These are phyloP conservation scores for Salix brachista DNA, from an alignment of 345 rosid genomes.

Conservation along the genomic window DNA sequence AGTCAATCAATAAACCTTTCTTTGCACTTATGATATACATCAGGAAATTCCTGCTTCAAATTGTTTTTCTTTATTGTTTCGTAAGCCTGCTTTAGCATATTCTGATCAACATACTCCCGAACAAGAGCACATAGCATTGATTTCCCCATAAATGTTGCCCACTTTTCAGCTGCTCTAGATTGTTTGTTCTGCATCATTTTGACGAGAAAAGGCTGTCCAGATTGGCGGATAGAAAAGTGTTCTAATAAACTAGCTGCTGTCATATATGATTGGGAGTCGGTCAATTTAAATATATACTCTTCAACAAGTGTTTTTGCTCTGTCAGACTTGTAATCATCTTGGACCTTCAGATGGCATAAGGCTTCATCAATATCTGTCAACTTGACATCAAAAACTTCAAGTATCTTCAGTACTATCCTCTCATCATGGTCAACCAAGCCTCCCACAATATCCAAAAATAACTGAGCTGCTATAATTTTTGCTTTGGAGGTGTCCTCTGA, in stretches of 20 bases:
- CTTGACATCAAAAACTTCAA: conserved; percentile 56
- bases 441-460: conserved; percentile 48
- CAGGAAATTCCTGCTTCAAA: conserved; percentile 69
- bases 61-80: conserved; percentile 65
- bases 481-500: conserved; percentile 44
- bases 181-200: conserved; percentile 72
- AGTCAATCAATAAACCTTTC: conserved; percentile 49
- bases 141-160: conserved; percentile 91
- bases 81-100: conserved; percentile 71
- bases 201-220: conserved; percentile 66
- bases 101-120: conserved; percentile 59
- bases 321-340: conserved; percentile 26
- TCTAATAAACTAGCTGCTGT: conserved; percentile 71
- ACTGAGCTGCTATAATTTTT: conserved; percentile 54
- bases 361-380: conserved; percentile 53
- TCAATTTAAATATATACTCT: conserved; percentile 46
- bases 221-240: conserved; percentile 68
- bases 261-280: conserved; percentile 63
- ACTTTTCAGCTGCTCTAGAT: conserved; percentile 79
- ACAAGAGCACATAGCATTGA: conserved; percentile 66
- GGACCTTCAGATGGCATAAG: conserved; percentile 28
- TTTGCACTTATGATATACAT: conserved; percentile 60
- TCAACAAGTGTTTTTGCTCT: conserved; percentile 48
- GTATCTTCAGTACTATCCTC: conserved; percentile 50
- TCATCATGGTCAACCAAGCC: conserved; percentile 58